Percentiles rank a stretch among this genome's conserved stretches.
Evolutionary conservation across 2,329 filamentous ascomycete species (phyloP).

Genomic region (Drechmeria coniospora): DNA sequence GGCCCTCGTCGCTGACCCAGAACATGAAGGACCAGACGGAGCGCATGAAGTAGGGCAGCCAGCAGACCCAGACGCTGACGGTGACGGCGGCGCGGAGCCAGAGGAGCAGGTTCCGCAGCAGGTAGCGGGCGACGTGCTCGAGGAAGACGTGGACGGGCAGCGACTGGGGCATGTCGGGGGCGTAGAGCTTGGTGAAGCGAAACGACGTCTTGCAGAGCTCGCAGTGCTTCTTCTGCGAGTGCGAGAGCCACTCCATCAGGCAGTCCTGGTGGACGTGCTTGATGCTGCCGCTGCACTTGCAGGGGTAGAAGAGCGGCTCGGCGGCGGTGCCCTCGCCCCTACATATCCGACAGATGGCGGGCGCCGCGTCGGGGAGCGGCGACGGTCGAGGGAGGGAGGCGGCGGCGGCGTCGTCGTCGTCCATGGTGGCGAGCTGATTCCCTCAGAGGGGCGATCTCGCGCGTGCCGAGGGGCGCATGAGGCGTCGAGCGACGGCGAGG

Average conservation of each 20-base stretch:
- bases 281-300: constrained; percentile 98
- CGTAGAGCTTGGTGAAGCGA: constrained; percentile 94
- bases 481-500: no score
- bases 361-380: constrained; percentile 17
- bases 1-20: constrained; percentile 75
- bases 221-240: constrained; percentile 99
- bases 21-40: constrained; percentile 88
- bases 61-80: constrained; percentile 71
- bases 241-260: constrained; percentile 95
- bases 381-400: constrained; percentile 8
- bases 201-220: constrained; percentile 98
- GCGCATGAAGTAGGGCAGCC: constrained; percentile 81
- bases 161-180: constrained; percentile 77
- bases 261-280: constrained; percentile 97
- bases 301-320: constrained; percentile 90
- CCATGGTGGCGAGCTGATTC: no score
- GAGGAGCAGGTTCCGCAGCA: constrained; percentile 53
- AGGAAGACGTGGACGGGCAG: constrained; percentile 72
- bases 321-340: constrained; percentile 68
- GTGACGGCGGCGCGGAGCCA: constrained; percentile 72
- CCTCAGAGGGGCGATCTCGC: no score
- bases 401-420: no score
- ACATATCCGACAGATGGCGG: constrained; percentile 93
- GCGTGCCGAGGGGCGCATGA: no score
- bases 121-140: constrained; percentile 60